Base-by-base conservation (phyloP, 192 early-diverging fungal species). In the Haplosporangium gracile region DNA sequence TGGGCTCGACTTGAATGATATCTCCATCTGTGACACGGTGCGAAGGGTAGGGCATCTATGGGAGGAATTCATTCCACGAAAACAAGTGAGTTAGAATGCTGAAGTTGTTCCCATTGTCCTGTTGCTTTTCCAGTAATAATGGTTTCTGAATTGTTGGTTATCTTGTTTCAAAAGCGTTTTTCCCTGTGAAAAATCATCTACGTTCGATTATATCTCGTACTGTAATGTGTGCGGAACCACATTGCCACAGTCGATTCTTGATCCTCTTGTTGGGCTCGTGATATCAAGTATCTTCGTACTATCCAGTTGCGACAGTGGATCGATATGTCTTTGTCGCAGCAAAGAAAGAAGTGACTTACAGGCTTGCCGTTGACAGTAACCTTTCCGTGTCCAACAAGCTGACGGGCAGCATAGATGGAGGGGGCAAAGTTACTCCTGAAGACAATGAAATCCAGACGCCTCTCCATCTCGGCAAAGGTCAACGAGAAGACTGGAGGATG, bases 341-440 rank as follows among this genome's bases (percentile, higher is more conserved):
- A 65, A 2, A 15, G 29, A 15, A 65, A 26, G 11, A 57, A 1
- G 32, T 24, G 13, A 77, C 80, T 78, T 91, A 97, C 96, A 89
- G 92, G 92, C 83, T 95, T 93, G 65, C 97, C 98, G 71, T 99
- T 99, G 74, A 99, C 94, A 72, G 89, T 95, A 60, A 99, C 97
- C 77, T 98, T 96, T 57, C 97, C 97, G 73, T 95, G 93, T 32
- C 94, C 90, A 42, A 97, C 95, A 57, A 96, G 77, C 82, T 94
- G 92, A 72, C 97, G 92, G 42, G 98, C 98, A 90, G 93, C 91
- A 88, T 93, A 96, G 82, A 98, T 94, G 65, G 94, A 95, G 49
- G 92, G 92, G 22, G 95, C 96, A 92, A 99, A 97, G 90, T 96
- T 96, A 75, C 94, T 94, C 74, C 98, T 91, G 89, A 98, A 98